Conservation (phyloP, 768 basidiomycete species). For the Lentinula sp. region DNA sequence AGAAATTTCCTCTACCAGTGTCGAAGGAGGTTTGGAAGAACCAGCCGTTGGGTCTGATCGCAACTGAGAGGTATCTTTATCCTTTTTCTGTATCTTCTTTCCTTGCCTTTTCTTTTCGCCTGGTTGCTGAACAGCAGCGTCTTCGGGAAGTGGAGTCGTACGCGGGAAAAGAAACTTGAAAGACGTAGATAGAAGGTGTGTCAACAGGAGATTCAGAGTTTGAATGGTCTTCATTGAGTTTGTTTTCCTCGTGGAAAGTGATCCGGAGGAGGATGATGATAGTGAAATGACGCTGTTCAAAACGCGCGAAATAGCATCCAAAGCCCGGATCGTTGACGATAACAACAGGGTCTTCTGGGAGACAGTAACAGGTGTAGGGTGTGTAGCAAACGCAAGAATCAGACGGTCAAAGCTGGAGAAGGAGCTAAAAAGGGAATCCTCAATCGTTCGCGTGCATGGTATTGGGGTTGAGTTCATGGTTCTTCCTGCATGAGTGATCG, state of each 20-base stretch:
- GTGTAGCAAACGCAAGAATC: background rate
- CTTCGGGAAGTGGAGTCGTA: background rate
- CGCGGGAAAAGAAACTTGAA: background rate
- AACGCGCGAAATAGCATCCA: background rate
- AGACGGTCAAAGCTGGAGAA: constrained; percentile 1
- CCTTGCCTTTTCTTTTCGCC: background rate
- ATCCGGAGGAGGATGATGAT: background rate
- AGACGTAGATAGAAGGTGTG: background rate
- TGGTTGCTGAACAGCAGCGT: background rate
- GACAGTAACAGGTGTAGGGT: background rate
- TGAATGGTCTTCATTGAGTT: background rate
- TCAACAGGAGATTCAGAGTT: background rate
- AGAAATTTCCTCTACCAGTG: background rate
- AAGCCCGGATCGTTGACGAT: constrained; percentile 4
- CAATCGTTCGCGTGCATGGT: background rate
- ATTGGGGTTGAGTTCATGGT: background rate
- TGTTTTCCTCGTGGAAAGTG: background rate
- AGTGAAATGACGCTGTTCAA: background rate
- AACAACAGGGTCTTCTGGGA: background rate
- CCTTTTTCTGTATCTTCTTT: background rate
- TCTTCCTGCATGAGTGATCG: background rate
- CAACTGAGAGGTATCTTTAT: background rate
- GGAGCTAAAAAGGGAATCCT: background rate
- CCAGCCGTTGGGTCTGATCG: background rate
- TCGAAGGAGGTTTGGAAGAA: background rate